A percentile compares a stretch with the other conserved stretches of the same genome.
Conservation (phyloP, 306 rosid species). For the Quillaja saponaria region DNA sequence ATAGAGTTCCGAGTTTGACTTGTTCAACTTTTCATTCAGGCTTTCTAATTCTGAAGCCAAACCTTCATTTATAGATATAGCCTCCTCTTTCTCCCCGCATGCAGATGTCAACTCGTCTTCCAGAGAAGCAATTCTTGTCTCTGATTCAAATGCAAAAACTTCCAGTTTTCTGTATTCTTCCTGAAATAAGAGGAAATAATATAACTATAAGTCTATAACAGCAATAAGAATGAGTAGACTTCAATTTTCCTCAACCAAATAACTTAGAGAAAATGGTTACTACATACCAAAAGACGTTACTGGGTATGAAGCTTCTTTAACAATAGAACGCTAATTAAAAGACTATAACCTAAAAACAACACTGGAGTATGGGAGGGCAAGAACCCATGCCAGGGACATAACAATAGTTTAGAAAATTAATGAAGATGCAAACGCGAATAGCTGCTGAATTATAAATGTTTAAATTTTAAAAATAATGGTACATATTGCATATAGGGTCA, state of each 20-base stretch:
- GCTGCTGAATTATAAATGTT: constrained; percentile 7
- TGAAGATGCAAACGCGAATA: constrained; percentile 9
- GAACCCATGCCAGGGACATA: neutral
- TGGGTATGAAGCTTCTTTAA: constrained; percentile 3
- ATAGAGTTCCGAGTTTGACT: constrained; percentile 51
- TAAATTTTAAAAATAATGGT: no score
- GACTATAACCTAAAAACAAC: constrained; percentile 1
- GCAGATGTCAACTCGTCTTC: constrained; percentile 58
- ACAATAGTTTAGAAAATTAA: constrained; percentile 6
- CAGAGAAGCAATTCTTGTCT: constrained; percentile 58
- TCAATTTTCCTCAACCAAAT: constrained; percentile 17
- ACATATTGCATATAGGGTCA: constrained; percentile 2
- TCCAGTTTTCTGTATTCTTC: constrained; percentile 77
- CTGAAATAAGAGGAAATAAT: constrained; percentile 38
- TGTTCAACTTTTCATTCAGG: constrained; percentile 52
- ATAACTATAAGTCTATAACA: neutral
- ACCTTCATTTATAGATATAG: constrained; percentile 51
- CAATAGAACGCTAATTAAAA: constrained; percentile 8
- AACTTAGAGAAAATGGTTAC: constrained; percentile 3
- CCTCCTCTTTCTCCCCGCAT: constrained; percentile 59
- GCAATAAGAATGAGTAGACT: no score
- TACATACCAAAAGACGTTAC: no score
- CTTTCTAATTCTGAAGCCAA: constrained; percentile 62
- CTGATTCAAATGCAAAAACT: constrained; percentile 69
- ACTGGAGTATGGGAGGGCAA: constrained; percentile 5